These are phyloP conservation scores for Sophora flavescens DNA, from an alignment of 306 rosid species.

Conservation along the genomic window DNA sequence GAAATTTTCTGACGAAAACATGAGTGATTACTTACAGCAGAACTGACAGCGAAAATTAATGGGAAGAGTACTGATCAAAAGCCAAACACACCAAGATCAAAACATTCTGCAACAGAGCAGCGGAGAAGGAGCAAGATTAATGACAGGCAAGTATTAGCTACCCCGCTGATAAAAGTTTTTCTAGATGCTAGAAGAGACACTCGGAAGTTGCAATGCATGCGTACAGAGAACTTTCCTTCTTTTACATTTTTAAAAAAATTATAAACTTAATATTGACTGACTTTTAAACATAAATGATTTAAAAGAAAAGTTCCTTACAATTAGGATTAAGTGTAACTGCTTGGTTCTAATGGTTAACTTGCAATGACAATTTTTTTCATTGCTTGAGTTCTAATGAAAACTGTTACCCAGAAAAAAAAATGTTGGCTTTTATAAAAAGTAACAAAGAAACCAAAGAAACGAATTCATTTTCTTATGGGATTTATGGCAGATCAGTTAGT, in stretches of 20 bases:
- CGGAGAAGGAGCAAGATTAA: conserved; percentile 98
- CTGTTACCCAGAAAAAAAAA: not conserved
- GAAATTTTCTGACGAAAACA: conserved; percentile 29
- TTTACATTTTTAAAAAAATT: conserved; percentile 6
- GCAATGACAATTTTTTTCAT: not conserved
- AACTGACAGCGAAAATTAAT: conserved; percentile 72
- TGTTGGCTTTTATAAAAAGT: not conserved
- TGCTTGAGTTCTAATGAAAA: not conserved
- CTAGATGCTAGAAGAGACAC: conserved; percentile 11
- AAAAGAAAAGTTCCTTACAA: conserved; percentile 1
- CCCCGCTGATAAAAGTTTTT: conserved; percentile 6
- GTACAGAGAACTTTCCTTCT: conserved; percentile 1
- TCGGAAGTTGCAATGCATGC: not conserved
- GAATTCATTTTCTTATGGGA: not conserved
- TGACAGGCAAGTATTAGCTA: conserved; percentile 73
- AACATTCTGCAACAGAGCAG: conserved; percentile 98
- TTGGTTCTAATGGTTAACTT: conserved; percentile 2
- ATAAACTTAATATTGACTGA: conserved; percentile 3
- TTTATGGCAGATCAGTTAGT: conserved; percentile 24
- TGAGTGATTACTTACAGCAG: conserved; percentile 47
- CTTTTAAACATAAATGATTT: not conserved
- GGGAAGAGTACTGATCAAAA: conserved; percentile 78
- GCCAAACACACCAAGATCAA: conserved; percentile 94
- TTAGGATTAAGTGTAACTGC: not conserved
- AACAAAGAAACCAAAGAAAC: not conserved